Base-by-base conservation (phyloP, 2,329 filamentous ascomycete genomes). In the Neobulgaria alba region DNA sequence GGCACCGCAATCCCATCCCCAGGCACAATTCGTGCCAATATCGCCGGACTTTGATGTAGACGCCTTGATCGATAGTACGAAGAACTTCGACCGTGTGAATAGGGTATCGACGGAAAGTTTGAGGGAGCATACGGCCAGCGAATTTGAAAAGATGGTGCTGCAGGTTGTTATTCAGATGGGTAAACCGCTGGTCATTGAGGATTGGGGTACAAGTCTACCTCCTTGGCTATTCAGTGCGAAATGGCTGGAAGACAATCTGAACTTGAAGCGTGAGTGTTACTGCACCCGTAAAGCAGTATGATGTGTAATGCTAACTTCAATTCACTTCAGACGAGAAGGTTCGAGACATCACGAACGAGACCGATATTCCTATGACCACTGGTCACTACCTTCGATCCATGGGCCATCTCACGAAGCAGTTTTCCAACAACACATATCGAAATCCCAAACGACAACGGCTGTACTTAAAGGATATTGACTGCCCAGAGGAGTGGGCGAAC, bases 401-500 rank as follows among this genome's bases (percentile, higher is more conserved):
- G 82, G 74, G 76, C 30, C 77, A 84, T 50, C 75, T 96, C 21
- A 79, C 89, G 1, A 82, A 90, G 37, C 87, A 94, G 58, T 94
- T 86, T 69, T 82, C 72, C 7, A 67, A 76, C 0, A 72, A 71
- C 34, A 90, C 85, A 48, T 95, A 83, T 59, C 80, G 80, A 45
- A 84, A 93, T 49, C 78, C 85, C 46, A 75, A 77, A 29, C 73
- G 85, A 16, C 92, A 98, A 59, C 78, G 92, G 10, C 77, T 96
- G 2, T 98, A 98, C 59, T 67, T 96, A 17, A 98, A 98, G 57
- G 92, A 98, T 58, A 95, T 98, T 44, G 92, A 98, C 60, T 95
- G 89, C 52, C 92, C 92, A 0, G 67, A 73, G 1, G 79, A 90
- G 43, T 98, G 92, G 92, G 79, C 82, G 38, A 74, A 90, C 19